Evolutionary conservation across 1,284 basidiomycete genomes (phyloP), one percentile per base, ranked within the genome.

Genomic region (Pseudozyma sp.): DNA sequence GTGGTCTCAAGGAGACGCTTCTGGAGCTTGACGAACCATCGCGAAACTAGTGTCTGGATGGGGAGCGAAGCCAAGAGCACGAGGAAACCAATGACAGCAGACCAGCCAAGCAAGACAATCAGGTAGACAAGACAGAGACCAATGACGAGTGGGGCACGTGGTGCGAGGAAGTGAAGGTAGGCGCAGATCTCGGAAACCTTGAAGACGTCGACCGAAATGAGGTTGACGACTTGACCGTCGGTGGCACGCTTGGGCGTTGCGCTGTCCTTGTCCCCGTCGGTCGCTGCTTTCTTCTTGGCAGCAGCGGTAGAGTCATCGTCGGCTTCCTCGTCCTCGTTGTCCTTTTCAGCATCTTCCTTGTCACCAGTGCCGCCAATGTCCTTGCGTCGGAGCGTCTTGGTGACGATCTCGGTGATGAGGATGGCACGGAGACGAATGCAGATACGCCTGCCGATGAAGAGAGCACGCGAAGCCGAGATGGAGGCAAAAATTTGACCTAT

Each of bases 131-230:
- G 85, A 57, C 86, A 86, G 13, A 88, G 73, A 12, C 78, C 79
- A 45, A 89, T 84, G 61, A 88, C 84, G 85, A 89, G 70, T 1
- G 89, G 89, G 36, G 87, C 82, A 80, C 86, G 85, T 7, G 69
- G 70, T 18, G 67, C 77, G 42, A 86, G 59, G 60, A 86, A 86
- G 67, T 87, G 86, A 2, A 86, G 70, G 86, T 81, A 83, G 49
- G 80, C 77, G 39, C 76, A 65, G 51, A 78, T 67, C 38, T 74
- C 62, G 39, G 49, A 77, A 3, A 67, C 79, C 56, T 85, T 84
- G 78, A 87, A 88, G 1, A 88, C 87, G 78, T 89, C 89, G 40
- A 88, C 87, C 2, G 87, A 86, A 47, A 89, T 87, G 39, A 89
- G 81, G 72, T 89, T 89, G 56, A 87, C 85, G 51, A 89, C 87